Evolutionary conservation across 306 rosid species (phyloP), one percentile per base, ranked within the genome.

Genomic region (Cyclanthera cordifolia): DNA sequence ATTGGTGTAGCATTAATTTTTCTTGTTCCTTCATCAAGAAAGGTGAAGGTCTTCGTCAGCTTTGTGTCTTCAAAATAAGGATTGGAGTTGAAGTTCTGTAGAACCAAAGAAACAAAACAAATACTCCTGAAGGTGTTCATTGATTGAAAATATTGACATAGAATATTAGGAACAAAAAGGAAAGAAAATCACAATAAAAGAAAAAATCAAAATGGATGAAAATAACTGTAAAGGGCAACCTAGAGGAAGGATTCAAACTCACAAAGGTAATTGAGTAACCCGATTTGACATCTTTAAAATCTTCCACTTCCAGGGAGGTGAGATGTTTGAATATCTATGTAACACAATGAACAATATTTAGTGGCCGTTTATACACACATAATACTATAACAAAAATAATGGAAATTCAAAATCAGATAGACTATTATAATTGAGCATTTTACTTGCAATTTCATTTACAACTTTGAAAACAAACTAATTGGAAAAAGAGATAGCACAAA

Each of bases 1-100:
- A 93, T 93, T 49, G 96, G 81, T 12, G 99, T 87, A 15, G 94
- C 94, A 58, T 83, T 80, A 39, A 93, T 76, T 78, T 86, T 90
- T 43, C 90, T 87, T 9, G 93, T 83, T 79, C 93, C 95, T 67
- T 93, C 96, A 68, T 93, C 99, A 72, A 73, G 95, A 80, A 87
- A 90, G 72, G 87, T 87, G 79, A 71, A 90, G 55, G 95, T 80
- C 87, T 90, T 93, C 19, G 88, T 78, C 73, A 93, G 84, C 82
- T 86, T 86, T 13, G 85, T 64, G 59, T 90, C 88, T 82, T 93
- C 99, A 73, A 93, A 93, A 77, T 86, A 90, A 67, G 99, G 91
- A 82, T 90, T 93, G 54, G 85, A 59, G 51, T 80, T 83, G 83
- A 93, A 93, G 79, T 84, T 81, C 99, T 93, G 87, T 74, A 68